Base-by-base conservation (phyloP, 2,329 filamentous ascomycete species). In the Colletotrichum sp. region DNA sequence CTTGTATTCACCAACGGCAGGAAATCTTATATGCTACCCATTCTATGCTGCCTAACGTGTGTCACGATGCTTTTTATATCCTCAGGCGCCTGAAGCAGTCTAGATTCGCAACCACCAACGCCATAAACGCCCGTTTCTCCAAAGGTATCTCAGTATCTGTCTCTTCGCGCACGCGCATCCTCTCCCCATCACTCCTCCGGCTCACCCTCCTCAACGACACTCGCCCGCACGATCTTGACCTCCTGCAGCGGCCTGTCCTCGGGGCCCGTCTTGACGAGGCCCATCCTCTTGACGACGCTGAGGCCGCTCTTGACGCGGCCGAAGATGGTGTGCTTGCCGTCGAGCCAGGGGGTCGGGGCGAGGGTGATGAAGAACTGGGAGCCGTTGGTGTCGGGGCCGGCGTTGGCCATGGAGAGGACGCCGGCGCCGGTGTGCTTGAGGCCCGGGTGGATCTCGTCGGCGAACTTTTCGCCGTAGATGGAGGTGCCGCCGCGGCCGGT, bases 281-380 rank as follows among this genome's bases (percentile, higher is more conserved):
- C 97, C 92, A 99, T 95, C 79, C 95, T 90, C 88, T 95, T 93
- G 32, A 99, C 93, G n/a, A 96, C 89, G 72, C 90, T 89, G 90
- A 99, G 92, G 0, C 97, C 97, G 71, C 86, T 91, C 87, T 94
- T 96, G 52, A 99, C 96, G 70, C 96, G 89, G 1, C 97, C 97
- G 83, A 99, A 99, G 79, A 99, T 98, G 13, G 96, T 98, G 84
- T 99, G 96, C 85, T 98, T 98, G 27, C 96, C 96, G 85, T 99
- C 97, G 76, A 99, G 87, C 96, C 96, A 99, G 1, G 97, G 97
- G 19, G 97, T 96, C 6, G 96, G 96, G 9, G 96, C 96, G 39
- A 99, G 89, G 0, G 97, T 99, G 79, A 99, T 93, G 84, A 99
- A 99, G 86, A 99, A 99, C 86, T 99, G 97, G 75, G 92, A 95